Base-by-base conservation (phyloP, 2,329 filamentous ascomycete species). In the Ascochyta viciae-villosae region DNA sequence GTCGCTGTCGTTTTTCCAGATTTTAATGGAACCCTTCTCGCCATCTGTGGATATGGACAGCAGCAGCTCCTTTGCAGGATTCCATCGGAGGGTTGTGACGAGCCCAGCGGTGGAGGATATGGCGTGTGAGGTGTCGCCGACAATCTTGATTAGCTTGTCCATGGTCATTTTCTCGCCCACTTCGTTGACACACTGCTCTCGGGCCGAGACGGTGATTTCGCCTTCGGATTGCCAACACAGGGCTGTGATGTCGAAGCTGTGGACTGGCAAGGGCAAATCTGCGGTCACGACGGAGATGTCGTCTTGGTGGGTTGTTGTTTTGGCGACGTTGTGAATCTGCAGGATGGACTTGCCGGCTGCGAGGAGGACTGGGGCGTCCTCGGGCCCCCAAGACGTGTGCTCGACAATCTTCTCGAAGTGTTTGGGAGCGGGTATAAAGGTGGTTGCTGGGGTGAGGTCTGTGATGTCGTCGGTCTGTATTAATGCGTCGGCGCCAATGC, bases 11-110 rank as follows among this genome's bases (percentile, higher is more conserved):
- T 70, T 67, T 34, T 70, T 75, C 74, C 74, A 77, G 22, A 77
- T 66, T 41, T 74, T 74, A 50, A 77, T 76, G 29, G 69, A 73
- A 2, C 74, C 74, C 44, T 70, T 69, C 37, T 74, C 65, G n/a
- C 73, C 74, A 41, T 74, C 73, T n/a, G 72, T 76, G 13, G 74
- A 76, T 39, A 76, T 75, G 42, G 70, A 74, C 9, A 77, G 54
- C 1, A 77, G 62, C 38, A 74, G 52, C 41, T 74, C 66, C 29
- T 66, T 69, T 2, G 64, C 63, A 3, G 68, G 56, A 55, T 76
- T 76, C 71, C 73, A 77, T 26, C 70, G 64, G 22, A 77, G 61
- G 5, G 72, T 72, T 40, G 69, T 75, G 44, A 77, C 73, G 6
- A 73, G 69, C 3, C 74, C 75, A 1, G 72, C 74, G 4, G 73